These are phyloP conservation scores for Thermochaetoides thermophila DNA, from an alignment of 495 filamentous ascomycete genomes.

Conservation along the genomic window DNA sequence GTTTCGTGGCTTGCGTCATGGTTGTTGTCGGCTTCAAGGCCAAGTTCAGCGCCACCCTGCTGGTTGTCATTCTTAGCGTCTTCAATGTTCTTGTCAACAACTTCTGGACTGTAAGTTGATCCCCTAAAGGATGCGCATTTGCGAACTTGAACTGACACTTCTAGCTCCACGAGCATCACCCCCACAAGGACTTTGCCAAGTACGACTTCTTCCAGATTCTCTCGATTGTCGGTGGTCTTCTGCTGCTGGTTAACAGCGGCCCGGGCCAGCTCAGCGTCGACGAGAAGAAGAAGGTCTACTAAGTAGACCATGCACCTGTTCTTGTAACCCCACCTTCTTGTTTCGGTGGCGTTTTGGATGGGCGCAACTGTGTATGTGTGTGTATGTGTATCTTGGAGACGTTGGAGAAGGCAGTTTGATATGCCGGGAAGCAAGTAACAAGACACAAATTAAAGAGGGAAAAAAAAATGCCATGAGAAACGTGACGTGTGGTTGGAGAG, in stretches of 20 bases:
- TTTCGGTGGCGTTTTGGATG: too few species aligned
- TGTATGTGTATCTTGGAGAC: too few species aligned
- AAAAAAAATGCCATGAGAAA: too few species aligned
- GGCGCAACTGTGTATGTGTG: too few species aligned
- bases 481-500: too few species aligned
- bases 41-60: slow-evolving; percentile 88
- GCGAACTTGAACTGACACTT: neutral
- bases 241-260: slow-evolving; percentile 95
- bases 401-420: too few species aligned
- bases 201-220: slow-evolving; percentile 99
- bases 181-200: slow-evolving; percentile 99
- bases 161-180: slow-evolving; percentile 93
- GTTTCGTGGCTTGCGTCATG: slow-evolving; percentile 89
- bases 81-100: slow-evolving; percentile 98
- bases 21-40: slow-evolving; percentile 99
- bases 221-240: slow-evolving; percentile 90
- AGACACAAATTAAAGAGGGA: too few species aligned
- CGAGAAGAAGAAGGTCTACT: slow-evolving; percentile 99
- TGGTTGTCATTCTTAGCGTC: slow-evolving; percentile 86
- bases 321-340: too few species aligned
- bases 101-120: slow-evolving; percentile 88
- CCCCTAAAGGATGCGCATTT: neutral
- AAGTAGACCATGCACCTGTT: too few species aligned
- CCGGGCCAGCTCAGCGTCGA: slow-evolving; percentile 95
- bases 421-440: too few species aligned